These are phyloP conservation scores for Ogataea glucozyma DNA, from an alignment of 805 yeast genomes.

Conservation along the genomic window DNA sequence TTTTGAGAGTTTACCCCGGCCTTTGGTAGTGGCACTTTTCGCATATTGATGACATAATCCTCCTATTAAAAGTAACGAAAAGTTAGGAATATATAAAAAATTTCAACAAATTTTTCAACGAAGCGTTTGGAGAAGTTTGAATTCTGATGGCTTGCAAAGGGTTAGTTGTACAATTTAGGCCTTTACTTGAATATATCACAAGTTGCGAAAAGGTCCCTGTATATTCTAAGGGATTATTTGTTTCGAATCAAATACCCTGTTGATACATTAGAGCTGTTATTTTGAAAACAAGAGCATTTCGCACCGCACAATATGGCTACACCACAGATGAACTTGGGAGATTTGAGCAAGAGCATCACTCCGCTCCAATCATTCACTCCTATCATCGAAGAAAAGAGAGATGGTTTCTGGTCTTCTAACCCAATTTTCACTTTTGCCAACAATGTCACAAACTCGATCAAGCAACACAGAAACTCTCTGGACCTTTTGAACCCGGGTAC, in stretches of 20 bases:
- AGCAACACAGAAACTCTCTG: conserved; percentile 77
- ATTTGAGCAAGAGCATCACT: conserved; percentile 56
- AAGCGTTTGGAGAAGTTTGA: background rate
- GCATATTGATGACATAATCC: conserved; percentile 5
- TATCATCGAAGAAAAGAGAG: conserved; percentile 47
- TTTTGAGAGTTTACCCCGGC: conserved; percentile 8
- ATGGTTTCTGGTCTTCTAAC: conserved; percentile 75
- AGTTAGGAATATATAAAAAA: conserved; percentile 2
- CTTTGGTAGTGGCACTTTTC: conserved; percentile 7
- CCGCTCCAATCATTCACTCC: conserved; percentile 60
- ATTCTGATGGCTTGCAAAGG: background rate
- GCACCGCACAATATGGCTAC: conserved; percentile 30
- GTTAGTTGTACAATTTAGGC: background rate
- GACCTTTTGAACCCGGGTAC: conserved; percentile 92
- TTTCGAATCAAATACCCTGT: background rate
- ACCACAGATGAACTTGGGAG: conserved; percentile 48
- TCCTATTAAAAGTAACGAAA: conserved; percentile 2
- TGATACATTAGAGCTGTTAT: conserved; percentile 4
- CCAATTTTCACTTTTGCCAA: conserved; percentile 79
- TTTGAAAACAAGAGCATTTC: background rate
- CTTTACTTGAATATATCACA: background rate
- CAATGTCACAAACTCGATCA: conserved; percentile 69
- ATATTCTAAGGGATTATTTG: conserved; percentile 1
- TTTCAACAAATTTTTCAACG: conserved; percentile 17
- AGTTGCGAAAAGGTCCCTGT: conserved; percentile 9